These are phyloP conservation scores for Rhipidocladum racemiflorum DNA, from an alignment of 176 grass and related monocot genomes.

Conservation along the genomic window DNA sequence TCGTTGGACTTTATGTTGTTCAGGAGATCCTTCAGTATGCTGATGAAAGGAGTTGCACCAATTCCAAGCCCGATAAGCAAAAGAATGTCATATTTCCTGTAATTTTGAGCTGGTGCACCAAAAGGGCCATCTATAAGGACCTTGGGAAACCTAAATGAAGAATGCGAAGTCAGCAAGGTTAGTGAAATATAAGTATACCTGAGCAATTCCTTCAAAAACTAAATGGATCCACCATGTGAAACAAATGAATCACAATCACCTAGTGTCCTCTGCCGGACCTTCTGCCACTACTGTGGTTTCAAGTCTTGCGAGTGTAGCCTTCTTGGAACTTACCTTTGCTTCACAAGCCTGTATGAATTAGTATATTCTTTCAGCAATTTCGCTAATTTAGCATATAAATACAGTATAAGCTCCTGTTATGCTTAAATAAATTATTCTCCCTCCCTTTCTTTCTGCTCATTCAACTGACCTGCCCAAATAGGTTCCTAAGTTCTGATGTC, in stretches of 20 bases:
- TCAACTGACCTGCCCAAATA: slow-evolving; percentile 77
- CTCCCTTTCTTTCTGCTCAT: background rate
- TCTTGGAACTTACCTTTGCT: slow-evolving; percentile 69
- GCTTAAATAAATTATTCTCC: background rate
- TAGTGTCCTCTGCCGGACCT: slow-evolving; percentile 52
- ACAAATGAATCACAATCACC: slow-evolving; percentile 32
- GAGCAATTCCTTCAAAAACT: slow-evolving; percentile 5
- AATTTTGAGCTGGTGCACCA: slow-evolving; percentile 79
- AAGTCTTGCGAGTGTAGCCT: slow-evolving; percentile 74
- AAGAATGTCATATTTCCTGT: slow-evolving; percentile 82
- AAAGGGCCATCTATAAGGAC: slow-evolving; percentile 68
- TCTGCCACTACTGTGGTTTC: slow-evolving; percentile 89
- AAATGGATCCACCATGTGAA: background rate
- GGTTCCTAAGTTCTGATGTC: slow-evolving; percentile 82
- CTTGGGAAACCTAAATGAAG: slow-evolving; percentile 61
- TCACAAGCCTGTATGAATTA: slow-evolving; percentile 68
- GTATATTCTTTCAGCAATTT: background rate
- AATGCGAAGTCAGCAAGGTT: background rate
- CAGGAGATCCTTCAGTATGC: slow-evolving; percentile 81
- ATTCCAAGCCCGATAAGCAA: slow-evolving; percentile 76
- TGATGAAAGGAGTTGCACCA: slow-evolving; percentile 80
- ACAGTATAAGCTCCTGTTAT: background rate
- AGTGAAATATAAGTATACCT: background rate
- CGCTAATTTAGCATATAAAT: background rate
- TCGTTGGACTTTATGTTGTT: slow-evolving; percentile 60